Evolutionary conservation across 805 yeast genomes (phyloP), one percentile per base, ranked within the genome.

Genomic region (Wickerhamia fluorescens): DNA sequence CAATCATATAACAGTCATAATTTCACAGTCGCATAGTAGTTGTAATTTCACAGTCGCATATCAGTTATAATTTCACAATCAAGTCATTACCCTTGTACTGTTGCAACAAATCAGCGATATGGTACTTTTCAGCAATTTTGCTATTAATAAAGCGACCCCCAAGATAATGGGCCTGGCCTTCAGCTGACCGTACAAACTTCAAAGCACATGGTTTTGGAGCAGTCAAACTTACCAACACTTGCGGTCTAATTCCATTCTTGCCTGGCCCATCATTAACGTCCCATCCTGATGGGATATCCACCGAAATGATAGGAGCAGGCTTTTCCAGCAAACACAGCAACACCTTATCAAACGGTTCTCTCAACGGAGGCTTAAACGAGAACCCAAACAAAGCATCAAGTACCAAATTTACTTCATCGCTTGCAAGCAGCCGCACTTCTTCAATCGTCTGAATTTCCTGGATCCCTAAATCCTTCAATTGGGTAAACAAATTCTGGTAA

Each of bases 281-380:
- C 98, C 98, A 92, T 0, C 96, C 95, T 2, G 95, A 82, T 0
- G 98, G 98, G 26, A 89, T 74, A 52, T 92, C 98, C 2, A 92
- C 83, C 0, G 94, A 73, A 0, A 84, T 70, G 2, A 87, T 71
- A 2, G 88, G 89, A 70, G 58, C 6, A 68, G 70, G 10, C 26
- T 46, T 39, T 40, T 42, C 34, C 6, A 45, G 31, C 33, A 62
- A 39, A 27, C 29, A 51, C 6, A 29, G 22, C 19, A 63, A 46
- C 26, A 61, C 41, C 6, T 58, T 65, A 24, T 70, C 73, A 49
- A 82, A 89, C 1, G 96, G 95, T 20, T 70, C 71, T 31, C 96
- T 65, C 28, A 89, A 67, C 0, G 95, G 95, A 1, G 96, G 94
- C 35, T 75, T 71, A 63, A 89, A 92, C 4, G 95, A 85, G 47